Conservation (phyloP, 2,329 filamentous ascomycete genomes). For the Septoria petroselini region DNA sequence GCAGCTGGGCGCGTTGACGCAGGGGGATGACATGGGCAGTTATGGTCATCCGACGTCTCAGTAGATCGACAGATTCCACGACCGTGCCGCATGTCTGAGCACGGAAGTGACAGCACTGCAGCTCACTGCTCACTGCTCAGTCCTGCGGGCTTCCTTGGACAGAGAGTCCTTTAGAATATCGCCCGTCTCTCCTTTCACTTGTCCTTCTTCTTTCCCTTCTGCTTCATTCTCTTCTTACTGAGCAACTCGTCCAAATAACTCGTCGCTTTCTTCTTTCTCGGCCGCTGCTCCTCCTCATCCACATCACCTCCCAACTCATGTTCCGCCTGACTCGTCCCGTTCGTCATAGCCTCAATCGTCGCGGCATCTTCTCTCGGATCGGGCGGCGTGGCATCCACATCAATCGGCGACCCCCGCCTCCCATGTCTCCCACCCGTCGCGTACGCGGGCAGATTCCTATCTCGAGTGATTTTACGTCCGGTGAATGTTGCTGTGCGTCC, state of each 20-base stretch:
- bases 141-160: no score
- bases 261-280: slow-evolving; percentile 27
- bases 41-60: slow-evolving; percentile 4
- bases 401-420: slow-evolving; percentile 10
- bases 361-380: slow-evolving; percentile 17
- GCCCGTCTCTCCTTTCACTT: no score
- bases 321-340: slow-evolving; percentile 1
- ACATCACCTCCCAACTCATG: slow-evolving; percentile 1
- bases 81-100: background rate
- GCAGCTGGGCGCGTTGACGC: slow-evolving; percentile 7
- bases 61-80: no score
- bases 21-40: background rate
- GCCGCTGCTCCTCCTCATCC: slow-evolving; percentile 16
- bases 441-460: slow-evolving; percentile 18
- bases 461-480: slow-evolving; percentile 19
- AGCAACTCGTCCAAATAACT: slow-evolving; percentile 55
- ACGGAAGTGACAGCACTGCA: background rate
- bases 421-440: background rate
- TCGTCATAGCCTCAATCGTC: slow-evolving; percentile 13
- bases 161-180: no score
- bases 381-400: slow-evolving; percentile 17
- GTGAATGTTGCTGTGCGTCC: slow-evolving; percentile 28
- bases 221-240: slow-evolving; percentile 51
- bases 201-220: slow-evolving; percentile 27
- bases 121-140: no score